Evolutionary conservation across 169 alveolate species (phyloP), one percentile per base, ranked within the genome.

Genomic region (Eimeria necatrix): DNA sequence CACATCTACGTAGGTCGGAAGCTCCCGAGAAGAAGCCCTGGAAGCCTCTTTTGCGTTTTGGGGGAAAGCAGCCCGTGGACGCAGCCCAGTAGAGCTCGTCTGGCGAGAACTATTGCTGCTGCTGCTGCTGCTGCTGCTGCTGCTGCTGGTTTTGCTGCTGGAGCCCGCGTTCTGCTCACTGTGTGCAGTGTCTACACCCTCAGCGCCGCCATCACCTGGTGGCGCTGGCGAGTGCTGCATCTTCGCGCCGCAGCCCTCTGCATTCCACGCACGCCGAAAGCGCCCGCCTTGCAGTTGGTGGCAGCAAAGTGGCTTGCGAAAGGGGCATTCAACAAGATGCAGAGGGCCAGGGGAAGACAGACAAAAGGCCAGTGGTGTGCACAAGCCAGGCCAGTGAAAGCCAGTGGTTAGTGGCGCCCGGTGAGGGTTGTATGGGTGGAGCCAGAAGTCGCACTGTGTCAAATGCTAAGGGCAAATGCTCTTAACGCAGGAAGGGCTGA

Each of bases 41-140:
- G 68, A 18, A 1, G 20, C 0, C 68, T 56, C 68, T 18, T 18
- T 10, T 18, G 78, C 78, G 46, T 8, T 68, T 52, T 68, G 78
- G 14, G 78, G 78, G 32, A 16, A 16, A 68, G 46, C n/a, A n/a
- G 78, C n/a, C 32, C 78, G n/a, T 1, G 78, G 78, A 3, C 78
- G 78, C 78, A 68, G n/a, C 32, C 78, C 78, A 24, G 46, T 68
- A 24, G 78, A 68, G 32, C 32, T 68, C 32, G n/a, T n/a, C n/a
- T 10, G 12, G 78, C 9, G n/a, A 10, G 46, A 7, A 24, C 78
- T 68, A 24, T 24, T n/a, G 78, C n/a, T 12, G 78, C 46, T 68
- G 78, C 78, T 68, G 78, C 78, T 68, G 78, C 78, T 68, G 78
- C 32, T 12, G 78, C 78, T 68, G 78, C 32, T 12, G 32, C 20